These are phyloP conservation scores for Diversispora epigaea DNA, from an alignment of 192 early-diverging fungal genomes.

Conservation along the genomic window DNA sequence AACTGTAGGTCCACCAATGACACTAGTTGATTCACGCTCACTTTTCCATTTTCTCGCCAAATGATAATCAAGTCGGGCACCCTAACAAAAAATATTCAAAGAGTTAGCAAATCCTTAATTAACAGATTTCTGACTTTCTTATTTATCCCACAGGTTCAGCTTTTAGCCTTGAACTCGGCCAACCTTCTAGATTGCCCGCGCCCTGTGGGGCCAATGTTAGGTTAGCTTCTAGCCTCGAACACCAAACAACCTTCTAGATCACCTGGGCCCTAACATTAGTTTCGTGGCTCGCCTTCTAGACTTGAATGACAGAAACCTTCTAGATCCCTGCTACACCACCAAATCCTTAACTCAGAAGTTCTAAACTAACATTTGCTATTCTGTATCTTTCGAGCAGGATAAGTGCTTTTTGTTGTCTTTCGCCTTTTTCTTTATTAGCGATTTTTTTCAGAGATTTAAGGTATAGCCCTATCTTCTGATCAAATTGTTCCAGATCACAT, in stretches of 20 bases:
- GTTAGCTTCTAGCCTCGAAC: slow-evolving; percentile 14
- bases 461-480: too few species aligned
- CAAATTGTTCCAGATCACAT: too few species aligned
- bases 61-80: not conserved
- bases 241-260: slow-evolving; percentile 17
- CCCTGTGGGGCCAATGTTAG: slow-evolving; percentile 16
- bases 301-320: slow-evolving; percentile 21
- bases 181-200: slow-evolving; percentile 19
- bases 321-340: too few species aligned
- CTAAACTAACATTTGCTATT: too few species aligned
- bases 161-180: slow-evolving; percentile 10
- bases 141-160: slow-evolving; percentile 6
- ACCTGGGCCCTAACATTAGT: slow-evolving; percentile 2
- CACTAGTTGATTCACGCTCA: not conserved
- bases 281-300: slow-evolving; percentile 26
- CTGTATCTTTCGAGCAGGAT: too few species aligned
- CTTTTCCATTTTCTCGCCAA: not conserved
- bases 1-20: not conserved
- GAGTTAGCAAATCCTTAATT: not conserved
- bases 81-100: not conserved
- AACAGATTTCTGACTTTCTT: not conserved
- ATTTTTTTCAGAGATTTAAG: too few species aligned
- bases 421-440: too few species aligned
- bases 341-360: too few species aligned
- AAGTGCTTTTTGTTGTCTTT: too few species aligned